phyloP scores from a whole-genome alignment of 805 yeast species.

The Schizosaccharomyces cryophilus region DNA sequence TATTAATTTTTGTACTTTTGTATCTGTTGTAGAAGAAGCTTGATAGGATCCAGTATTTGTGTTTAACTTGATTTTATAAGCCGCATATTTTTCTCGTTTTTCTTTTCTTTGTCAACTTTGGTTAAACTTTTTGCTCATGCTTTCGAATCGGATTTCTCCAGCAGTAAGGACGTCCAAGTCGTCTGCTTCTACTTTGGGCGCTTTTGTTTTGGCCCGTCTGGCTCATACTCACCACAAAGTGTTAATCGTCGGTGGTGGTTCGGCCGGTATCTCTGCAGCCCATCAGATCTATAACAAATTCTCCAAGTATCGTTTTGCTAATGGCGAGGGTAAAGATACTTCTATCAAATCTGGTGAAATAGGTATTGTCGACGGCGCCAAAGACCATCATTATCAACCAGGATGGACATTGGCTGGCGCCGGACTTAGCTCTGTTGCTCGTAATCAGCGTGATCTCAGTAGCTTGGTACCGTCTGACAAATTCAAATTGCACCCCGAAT shows the following conservation, averaged over 20 bases:
- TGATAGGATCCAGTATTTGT: too few relatives aligned
- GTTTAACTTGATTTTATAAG: too few relatives aligned
- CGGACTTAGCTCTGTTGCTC: not conserved
- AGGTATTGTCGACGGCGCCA: slow-evolving; percentile 2
- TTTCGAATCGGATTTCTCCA: too few relatives aligned
- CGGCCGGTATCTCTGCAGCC: slow-evolving; percentile 1
- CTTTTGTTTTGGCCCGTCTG: not conserved
- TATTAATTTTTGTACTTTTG: too few relatives aligned
- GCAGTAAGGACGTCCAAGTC: too few relatives aligned
- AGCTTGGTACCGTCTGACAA: not conserved
- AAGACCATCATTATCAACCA: slow-evolving; percentile 3
- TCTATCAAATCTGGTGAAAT: not conserved
- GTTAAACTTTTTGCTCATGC: too few relatives aligned
- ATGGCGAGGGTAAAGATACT: not conserved
- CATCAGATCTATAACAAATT: not conserved
- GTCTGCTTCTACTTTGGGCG: not conserved
- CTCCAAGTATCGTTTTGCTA: not conserved
- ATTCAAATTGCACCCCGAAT: not conserved
- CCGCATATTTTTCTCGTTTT: too few relatives aligned
- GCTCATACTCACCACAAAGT: slow-evolving; percentile 1
- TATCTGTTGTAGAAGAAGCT: too few relatives aligned
- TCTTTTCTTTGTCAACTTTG: too few relatives aligned
- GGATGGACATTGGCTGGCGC: slow-evolving; percentile 4
- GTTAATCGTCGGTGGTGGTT: slow-evolving; percentile 1
- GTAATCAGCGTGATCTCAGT: not conserved